Percentiles rank a stretch among this genome's conserved stretches.
Conservation (phyloP, 2,329 filamentous ascomycete species). For the Verticillium nonalfalfae region DNA sequence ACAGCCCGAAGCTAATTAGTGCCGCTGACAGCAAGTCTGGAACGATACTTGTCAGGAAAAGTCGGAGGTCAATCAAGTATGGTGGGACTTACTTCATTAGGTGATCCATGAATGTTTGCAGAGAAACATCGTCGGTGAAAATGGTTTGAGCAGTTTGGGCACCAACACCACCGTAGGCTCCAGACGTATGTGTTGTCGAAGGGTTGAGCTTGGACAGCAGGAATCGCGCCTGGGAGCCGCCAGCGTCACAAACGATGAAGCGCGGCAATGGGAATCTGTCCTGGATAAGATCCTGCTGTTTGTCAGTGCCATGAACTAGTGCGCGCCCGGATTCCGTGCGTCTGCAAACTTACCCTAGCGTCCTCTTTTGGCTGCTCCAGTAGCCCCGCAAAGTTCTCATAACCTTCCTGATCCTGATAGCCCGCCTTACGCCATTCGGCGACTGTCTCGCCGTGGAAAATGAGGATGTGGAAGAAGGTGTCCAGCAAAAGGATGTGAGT, state of each 20-base stretch:
- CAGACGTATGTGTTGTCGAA: constrained; percentile 91
- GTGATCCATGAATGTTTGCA: constrained; percentile 99
- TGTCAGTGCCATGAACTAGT: constrained; percentile 12
- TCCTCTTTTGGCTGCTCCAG: constrained; percentile 95
- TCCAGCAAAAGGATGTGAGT: constrained; percentile 91
- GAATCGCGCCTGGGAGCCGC: constrained; percentile 95
- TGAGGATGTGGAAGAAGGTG: constrained; percentile 99
- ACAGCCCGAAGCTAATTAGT: constrained; percentile 42
- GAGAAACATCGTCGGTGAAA: constrained; percentile 95
- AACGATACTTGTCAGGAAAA: constrained; percentile 6
- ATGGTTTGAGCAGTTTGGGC: constrained; percentile 91
- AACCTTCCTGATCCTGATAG: constrained; percentile 96
- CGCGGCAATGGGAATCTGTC: constrained; percentile 97
- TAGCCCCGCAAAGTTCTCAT: constrained; percentile 87
- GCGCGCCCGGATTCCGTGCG: constrained; percentile 4
- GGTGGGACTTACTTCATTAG: constrained; percentile 80
- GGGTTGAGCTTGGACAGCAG: constrained; percentile 95
- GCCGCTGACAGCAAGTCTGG: constrained; percentile 55
- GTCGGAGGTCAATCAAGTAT: not conserved
- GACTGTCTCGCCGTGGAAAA: constrained; percentile 97
- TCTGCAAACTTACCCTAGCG: constrained; percentile 62
- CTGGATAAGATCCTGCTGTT: constrained; percentile 76
- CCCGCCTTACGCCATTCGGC: constrained; percentile 97
- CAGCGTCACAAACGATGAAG: constrained; percentile 98
- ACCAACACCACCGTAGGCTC: constrained; percentile 82